Evolutionary conservation across 805 yeast genomes (phyloP), one percentile per base, ranked within the genome.

Genomic region (Yarrowia deformans): DNA sequence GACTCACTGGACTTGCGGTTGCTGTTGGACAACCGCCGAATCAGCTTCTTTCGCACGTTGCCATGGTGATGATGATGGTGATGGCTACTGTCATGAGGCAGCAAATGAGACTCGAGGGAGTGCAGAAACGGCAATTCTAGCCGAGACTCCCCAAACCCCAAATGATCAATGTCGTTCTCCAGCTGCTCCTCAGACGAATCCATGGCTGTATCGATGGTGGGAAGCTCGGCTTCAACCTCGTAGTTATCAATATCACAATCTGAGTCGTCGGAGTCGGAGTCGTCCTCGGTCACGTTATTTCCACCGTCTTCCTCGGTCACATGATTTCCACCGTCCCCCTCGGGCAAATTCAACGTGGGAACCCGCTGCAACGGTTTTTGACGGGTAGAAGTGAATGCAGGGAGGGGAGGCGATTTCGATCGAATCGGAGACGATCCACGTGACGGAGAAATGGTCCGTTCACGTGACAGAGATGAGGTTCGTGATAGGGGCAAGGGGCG

Each of bases 231-330:
- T 23, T 54, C 60, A 8, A 19, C 32, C 8, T 54, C 60, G 34
- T 19, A 54, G 10, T 34, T 23, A 12, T 43, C 35, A 4, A 19
- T 13, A 8, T 34, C 19, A 8, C 13, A 29, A 10, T 39, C 45
- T 0, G 46, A 14, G 3, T 54, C 60, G n/a, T 8, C 19, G 10
- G 23, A 9, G 8, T 40, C 63, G 18, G 19, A 34, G 9, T 6
- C 18, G n/a, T 54, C 12, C 3, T 37, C 43, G 16, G 32, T 14
- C 34, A 19, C 34, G 34, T 54, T 18, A 23, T 55, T 56, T 0
- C 63, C 63, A 10, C 63, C 63, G 10, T 56, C 63, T 16, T 48
- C 63, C 23, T 56, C 48, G 16, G 63, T n/a, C n/a, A n/a, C n/a
- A n/a, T 54, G 32, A 23, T 55, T 56, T 0, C 63, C 63, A 10